phyloP scores from a whole-genome alignment of 2,329 filamentous ascomycete genomes.

The Sarocladium kiliense region DNA sequence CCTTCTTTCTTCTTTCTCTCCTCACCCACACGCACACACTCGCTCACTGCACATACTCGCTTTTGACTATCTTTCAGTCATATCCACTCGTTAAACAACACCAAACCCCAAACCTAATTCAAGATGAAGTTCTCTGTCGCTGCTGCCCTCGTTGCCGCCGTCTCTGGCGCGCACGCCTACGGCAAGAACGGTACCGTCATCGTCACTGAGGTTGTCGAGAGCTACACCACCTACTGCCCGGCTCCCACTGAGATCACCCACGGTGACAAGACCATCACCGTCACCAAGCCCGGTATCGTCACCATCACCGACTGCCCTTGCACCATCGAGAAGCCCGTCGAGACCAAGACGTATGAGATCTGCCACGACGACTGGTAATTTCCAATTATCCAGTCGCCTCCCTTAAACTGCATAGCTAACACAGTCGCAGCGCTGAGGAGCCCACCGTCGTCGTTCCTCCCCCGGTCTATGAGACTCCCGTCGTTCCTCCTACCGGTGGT shows the following conservation, averaged over 20 bases:
- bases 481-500: slow-evolving; percentile 20
- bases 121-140: slow-evolving; percentile 62
- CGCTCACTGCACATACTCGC: slow-evolving; percentile 30
- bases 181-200: slow-evolving; percentile 42
- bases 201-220: slow-evolving; percentile 61
- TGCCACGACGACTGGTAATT: slow-evolving; percentile 51
- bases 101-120: slow-evolving; percentile 39
- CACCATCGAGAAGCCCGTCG: slow-evolving; percentile 58
- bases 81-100: slow-evolving; percentile 49
- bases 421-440: slow-evolving; percentile 5
- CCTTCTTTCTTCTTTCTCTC: slow-evolving; percentile 25
- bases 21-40: slow-evolving; percentile 45
- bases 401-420: not conserved
- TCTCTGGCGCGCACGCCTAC: slow-evolving; percentile 42
- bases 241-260: slow-evolving; percentile 58
- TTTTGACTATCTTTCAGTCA: slow-evolving; percentile 50
- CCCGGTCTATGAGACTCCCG: slow-evolving; percentile 23
- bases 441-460: not conserved
- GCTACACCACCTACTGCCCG: slow-evolving; percentile 70
- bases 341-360: slow-evolving; percentile 44
- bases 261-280: slow-evolving; percentile 62
- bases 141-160: slow-evolving; percentile 46
- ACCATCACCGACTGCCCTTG: slow-evolving; percentile 70
- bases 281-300: slow-evolving; percentile 63
- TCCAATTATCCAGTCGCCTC: not conserved